These are phyloP conservation scores for Sordariomycetes sp. DNA, from an alignment of 2,329 filamentous ascomycete species.

Conservation along the genomic window DNA sequence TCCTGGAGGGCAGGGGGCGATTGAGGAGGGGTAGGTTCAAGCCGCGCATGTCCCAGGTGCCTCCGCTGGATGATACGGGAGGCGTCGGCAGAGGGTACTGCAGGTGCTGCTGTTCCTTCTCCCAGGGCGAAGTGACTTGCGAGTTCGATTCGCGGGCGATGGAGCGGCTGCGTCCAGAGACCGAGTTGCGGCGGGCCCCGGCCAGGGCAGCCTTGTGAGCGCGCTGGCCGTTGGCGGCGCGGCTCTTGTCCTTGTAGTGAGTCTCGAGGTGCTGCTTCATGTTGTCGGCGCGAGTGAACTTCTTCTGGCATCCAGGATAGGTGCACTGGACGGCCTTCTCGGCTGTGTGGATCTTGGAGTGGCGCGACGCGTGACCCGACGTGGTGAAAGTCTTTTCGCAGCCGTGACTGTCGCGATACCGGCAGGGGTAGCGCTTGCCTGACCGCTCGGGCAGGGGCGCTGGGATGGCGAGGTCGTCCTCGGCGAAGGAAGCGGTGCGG, in stretches of 20 bases:
- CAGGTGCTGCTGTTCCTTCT: constrained; percentile 21
- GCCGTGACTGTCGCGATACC: constrained; percentile 59
- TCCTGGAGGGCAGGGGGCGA: constrained; percentile 30
- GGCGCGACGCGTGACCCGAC: constrained; percentile 74
- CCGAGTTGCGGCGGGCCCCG: constrained; percentile 21
- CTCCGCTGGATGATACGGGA: constrained; percentile 23
- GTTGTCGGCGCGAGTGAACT: constrained; percentile 75
- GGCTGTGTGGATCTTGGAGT: constrained; percentile 76
- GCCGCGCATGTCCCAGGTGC: constrained; percentile 37
- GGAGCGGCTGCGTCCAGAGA: constrained; percentile 20
- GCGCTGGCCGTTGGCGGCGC: constrained; percentile 27
- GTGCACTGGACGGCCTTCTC: constrained; percentile 67
- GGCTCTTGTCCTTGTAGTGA: constrained; percentile 56
- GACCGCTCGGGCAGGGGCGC: constrained; percentile 33
- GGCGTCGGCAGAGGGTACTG: constrained; percentile 26
- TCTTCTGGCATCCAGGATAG: constrained; percentile 64
- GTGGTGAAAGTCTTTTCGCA: constrained; percentile 79
- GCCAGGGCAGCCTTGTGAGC: constrained; percentile 21
- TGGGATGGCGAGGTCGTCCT: constrained; percentile 22
- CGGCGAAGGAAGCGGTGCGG: constrained; percentile 41
- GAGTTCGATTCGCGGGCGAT: constrained; percentile 6
- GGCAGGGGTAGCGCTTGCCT: constrained; percentile 65
- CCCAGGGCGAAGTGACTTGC: constrained; percentile 21
- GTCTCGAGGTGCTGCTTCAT: constrained; percentile 81
- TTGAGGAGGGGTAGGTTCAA: constrained; percentile 33